phyloP scores from a whole-genome alignment of 208 protist genomes.

The Leishmania amazonensis region DNA sequence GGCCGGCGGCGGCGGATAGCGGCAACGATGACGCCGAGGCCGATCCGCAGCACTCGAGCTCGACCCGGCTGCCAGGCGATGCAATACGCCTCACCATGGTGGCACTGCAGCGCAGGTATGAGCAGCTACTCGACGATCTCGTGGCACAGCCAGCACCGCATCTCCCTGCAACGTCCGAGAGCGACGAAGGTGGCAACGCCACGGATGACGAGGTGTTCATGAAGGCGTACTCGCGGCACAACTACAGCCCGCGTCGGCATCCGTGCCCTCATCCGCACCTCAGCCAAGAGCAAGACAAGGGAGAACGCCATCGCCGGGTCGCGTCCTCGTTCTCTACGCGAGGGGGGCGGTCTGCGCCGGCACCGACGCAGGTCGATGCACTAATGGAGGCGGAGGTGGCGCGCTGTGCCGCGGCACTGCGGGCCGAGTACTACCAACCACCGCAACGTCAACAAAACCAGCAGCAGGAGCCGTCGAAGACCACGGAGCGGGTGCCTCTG shows the following conservation, averaged over 20 bases:
- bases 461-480: background rate
- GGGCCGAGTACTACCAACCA: slow-evolving; percentile 33
- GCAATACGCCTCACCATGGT: background rate
- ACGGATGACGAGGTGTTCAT: background rate
- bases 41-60: background rate
- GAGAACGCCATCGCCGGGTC: background rate
- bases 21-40: background rate
- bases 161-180: background rate
- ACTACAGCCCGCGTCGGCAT: background rate
- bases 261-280: background rate
- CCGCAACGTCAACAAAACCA: background rate
- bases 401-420: slow-evolving; percentile 22
- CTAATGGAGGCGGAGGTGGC: background rate
- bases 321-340: background rate
- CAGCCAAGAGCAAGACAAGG: background rate
- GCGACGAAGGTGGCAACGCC: background rate
- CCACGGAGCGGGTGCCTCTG: background rate
- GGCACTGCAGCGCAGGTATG: slow-evolving; percentile 29
- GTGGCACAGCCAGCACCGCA: background rate
- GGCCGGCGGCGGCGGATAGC: background rate
- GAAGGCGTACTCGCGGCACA: background rate
- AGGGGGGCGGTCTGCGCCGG: background rate
- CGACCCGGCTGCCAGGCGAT: background rate
- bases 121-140: slow-evolving; percentile 25
- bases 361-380: background rate